Percentiles rank a stretch among this genome's conserved stretches.
These are phyloP conservation scores for Decorospora gaudefroyi DNA, from an alignment of 2,329 filamentous ascomycete genomes.

Conservation along the genomic window DNA sequence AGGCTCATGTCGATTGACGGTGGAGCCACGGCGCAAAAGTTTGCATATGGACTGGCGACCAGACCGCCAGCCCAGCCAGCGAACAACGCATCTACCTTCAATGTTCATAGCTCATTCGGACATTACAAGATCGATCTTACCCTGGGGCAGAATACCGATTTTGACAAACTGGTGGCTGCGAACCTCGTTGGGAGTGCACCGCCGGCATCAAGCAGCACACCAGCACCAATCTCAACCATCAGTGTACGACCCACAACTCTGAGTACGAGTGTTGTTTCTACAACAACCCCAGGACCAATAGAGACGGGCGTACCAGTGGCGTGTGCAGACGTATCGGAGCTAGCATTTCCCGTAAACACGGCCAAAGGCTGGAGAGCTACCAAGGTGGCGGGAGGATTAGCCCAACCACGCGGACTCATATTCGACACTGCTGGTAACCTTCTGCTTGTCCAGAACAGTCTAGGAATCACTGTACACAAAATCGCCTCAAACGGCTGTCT, in stretches of 20 bases:
- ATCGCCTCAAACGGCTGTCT: constrained; percentile 45
- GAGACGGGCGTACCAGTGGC: constrained; percentile 26
- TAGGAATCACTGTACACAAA: constrained; percentile 48
- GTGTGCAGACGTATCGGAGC: constrained; percentile 25
- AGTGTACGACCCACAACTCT: constrained; percentile 22
- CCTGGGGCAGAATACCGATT: constrained; percentile 31
- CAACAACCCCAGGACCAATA: constrained; percentile 19
- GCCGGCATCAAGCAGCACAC: constrained; percentile 18
- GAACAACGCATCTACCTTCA: constrained; percentile 40
- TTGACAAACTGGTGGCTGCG: constrained; percentile 30
- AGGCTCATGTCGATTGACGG: constrained; percentile 26
- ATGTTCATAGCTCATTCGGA: constrained; percentile 36
- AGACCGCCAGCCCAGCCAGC: constrained; percentile 30
- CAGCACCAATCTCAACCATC: constrained; percentile 12
- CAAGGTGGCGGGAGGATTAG: constrained; percentile 49
- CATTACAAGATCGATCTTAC: constrained; percentile 35
- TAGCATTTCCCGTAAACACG: constrained; percentile 24
- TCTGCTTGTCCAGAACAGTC: constrained; percentile 48
- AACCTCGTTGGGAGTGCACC: constrained; percentile 27
- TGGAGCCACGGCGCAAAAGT: constrained; percentile 23
- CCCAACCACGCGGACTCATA: constrained; percentile 46
- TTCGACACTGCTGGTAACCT: constrained; percentile 50
- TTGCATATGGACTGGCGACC: constrained; percentile 33
- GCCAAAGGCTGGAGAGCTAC: constrained; percentile 39
- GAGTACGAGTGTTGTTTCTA: constrained; percentile 16